Percentiles rank a stretch among this genome's conserved stretches.
phyloP scores from a whole-genome alignment of 2,329 filamentous ascomycete genomes.

The Trichophyton simii region DNA sequence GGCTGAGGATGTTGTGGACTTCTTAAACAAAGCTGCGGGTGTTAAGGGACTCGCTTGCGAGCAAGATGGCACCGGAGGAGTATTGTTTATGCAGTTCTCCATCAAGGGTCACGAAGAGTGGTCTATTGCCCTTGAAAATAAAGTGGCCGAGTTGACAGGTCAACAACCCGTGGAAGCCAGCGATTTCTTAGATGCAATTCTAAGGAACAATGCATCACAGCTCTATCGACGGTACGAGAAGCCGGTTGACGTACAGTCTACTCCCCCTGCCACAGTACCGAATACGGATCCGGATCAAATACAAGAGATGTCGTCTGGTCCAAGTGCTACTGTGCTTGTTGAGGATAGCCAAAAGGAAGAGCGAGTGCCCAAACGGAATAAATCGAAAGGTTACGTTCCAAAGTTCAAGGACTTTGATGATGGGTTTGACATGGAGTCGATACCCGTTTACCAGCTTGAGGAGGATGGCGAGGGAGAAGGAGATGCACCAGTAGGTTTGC shows the following conservation, averaged over 20 bases:
- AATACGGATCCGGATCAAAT: conserved; percentile 5
- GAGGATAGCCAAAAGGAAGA: conserved; percentile 13
- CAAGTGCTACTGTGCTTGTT: not conserved
- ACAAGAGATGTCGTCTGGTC: not conserved
- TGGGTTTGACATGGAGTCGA: conserved; percentile 37
- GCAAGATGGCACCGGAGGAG: conserved; percentile 51
- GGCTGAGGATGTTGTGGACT: conserved; percentile 63
- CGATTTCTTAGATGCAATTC: conserved; percentile 81
- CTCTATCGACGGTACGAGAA: conserved; percentile 52
- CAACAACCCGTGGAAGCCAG: conserved; percentile 79
- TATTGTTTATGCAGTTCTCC: conserved; percentile 64
- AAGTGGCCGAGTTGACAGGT: conserved; percentile 59
- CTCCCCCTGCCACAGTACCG: conserved; percentile 1
- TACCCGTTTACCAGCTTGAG: conserved; percentile 26
- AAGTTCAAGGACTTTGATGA: conserved; percentile 64
- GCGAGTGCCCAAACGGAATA: conserved; percentile 16
- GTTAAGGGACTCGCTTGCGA: conserved; percentile 56
- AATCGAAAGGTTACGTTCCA: conserved; percentile 24
- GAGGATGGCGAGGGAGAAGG: conserved; percentile 12
- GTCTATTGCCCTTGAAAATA: conserved; percentile 56
- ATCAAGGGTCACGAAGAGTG: conserved; percentile 50
- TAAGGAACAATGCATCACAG: conserved; percentile 62
- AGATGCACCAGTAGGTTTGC: conserved; percentile 9
- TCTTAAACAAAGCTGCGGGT: conserved; percentile 61
- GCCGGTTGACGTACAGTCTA: not conserved